Evolutionary conservation across 352 stramenopile genomes (phyloP).

Genomic region (Phytophthora fragariaefolia): DNA sequence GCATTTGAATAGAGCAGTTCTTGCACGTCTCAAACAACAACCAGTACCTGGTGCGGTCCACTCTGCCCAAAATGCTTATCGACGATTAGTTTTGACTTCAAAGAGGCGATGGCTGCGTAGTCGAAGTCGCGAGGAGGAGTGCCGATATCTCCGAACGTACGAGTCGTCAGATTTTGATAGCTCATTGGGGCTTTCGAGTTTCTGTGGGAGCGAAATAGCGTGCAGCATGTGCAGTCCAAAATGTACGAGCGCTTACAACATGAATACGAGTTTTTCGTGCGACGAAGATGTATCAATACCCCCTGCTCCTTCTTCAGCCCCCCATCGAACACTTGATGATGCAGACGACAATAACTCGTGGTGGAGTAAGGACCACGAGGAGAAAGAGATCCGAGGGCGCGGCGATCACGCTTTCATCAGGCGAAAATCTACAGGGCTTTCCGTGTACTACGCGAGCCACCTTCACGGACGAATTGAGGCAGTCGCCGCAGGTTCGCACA

Average conservation of each 20-base stretch:
- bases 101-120: conserved; percentile 2
- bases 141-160: conserved; percentile 5
- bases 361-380: conserved; percentile 26
- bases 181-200: conserved; percentile 12
- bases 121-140: conserved; percentile 12
- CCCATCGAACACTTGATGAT: background rate
- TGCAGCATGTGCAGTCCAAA: conserved; percentile 20
- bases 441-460: conserved; percentile 57
- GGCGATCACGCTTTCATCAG: conserved; percentile 69
- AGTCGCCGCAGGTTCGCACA: conserved; percentile 56
- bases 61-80: conserved; percentile 23
- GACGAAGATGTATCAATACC: conserved; percentile 5
- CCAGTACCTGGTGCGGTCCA: background rate
- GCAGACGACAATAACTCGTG: conserved; percentile 1
- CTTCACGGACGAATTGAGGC: conserved; percentile 50
- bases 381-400: conserved; percentile 58
- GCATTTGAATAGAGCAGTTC: conserved; percentile 59
- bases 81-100: conserved; percentile 33
- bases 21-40: conserved; percentile 48
- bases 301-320: background rate
- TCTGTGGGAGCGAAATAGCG: conserved; percentile 15
- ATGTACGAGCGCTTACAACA: conserved; percentile 11
- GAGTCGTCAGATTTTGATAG: conserved; percentile 22
- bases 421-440: conserved; percentile 73
- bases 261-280: conserved; percentile 19